phyloP scores from a whole-genome alignment of 257 asterid species.

The Coffea eugenioides region DNA sequence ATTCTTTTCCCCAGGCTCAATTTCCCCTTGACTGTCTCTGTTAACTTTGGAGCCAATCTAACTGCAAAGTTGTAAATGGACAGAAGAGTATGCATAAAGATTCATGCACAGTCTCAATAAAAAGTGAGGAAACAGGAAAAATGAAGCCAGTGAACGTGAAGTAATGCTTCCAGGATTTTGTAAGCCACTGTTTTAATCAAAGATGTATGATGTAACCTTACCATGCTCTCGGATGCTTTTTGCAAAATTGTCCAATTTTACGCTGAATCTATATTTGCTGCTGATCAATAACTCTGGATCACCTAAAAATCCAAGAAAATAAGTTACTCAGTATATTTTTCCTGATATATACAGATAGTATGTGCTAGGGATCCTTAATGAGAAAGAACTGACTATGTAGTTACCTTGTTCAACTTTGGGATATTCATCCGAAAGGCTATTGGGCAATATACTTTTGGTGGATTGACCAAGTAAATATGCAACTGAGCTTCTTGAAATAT shows the following conservation, averaged over 20 bases:
- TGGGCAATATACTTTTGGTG: neutral
- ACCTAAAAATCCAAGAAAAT: neutral
- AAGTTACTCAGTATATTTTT: neutral
- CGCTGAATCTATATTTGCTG: neutral
- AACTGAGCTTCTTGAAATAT: conserved; percentile 3
- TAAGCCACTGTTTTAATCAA: neutral
- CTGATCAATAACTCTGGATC: neutral
- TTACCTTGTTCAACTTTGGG: neutral
- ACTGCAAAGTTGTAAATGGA: no score
- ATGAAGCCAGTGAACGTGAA: neutral
- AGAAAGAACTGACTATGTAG: no score
- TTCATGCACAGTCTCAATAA: neutral
- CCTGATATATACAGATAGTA: neutral
- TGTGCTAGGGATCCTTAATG: no score
- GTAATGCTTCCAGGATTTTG: no score
- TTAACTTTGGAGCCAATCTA: no score
- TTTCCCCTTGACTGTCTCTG: neutral
- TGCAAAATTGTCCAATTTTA: neutral
- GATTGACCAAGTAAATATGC: neutral
- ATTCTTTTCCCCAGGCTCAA: conserved; percentile 13
- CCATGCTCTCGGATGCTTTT: neutral
- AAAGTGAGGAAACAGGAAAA: neutral
- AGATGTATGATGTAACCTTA: neutral
- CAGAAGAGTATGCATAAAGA: neutral
- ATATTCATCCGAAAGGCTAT: neutral